These are phyloP conservation scores for Hymenoscyphus fraxineus DNA, from an alignment of 2,329 filamentous ascomycete genomes.

Conservation along the genomic window DNA sequence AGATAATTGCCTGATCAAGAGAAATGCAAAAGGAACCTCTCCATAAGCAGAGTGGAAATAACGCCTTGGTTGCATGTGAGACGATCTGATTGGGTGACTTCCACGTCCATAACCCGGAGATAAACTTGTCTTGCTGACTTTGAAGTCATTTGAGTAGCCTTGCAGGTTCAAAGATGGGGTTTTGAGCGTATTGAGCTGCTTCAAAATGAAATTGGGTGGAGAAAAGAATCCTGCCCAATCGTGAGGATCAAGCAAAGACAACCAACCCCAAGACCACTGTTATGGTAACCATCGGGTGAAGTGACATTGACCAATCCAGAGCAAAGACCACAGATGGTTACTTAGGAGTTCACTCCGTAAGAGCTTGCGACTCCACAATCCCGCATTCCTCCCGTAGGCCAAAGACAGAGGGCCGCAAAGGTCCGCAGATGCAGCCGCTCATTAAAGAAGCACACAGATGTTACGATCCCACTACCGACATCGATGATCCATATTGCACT, in stretches of 20 bases:
- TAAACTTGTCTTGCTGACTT: constrained; percentile 1
- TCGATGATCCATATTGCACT: not conserved
- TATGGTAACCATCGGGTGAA: not conserved
- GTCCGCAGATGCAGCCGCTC: not conserved
- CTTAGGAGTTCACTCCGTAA: not conserved
- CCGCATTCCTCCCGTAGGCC: not conserved
- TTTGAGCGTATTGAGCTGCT: not conserved
- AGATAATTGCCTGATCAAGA: not conserved
- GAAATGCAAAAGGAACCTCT: not conserved
- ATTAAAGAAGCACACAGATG: not conserved
- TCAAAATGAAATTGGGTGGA: not conserved
- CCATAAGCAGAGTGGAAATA: not conserved
- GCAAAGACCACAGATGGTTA: not conserved
- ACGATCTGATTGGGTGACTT: not conserved
- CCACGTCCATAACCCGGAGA: not conserved
- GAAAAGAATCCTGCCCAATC: not conserved
- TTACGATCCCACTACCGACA: not conserved
- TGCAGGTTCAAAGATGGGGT: not conserved
- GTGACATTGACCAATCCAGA: not conserved
- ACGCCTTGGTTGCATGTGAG: not conserved
- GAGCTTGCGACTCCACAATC: not conserved
- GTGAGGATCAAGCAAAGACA: not conserved
- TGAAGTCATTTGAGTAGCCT: not conserved
- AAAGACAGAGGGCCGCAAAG: not conserved
- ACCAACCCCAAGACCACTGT: not conserved